A percentile compares a stretch with the other conserved stretches of the same genome.
phyloP scores from a whole-genome alignment of 345 rosid species.

The Acer yangbiense region DNA sequence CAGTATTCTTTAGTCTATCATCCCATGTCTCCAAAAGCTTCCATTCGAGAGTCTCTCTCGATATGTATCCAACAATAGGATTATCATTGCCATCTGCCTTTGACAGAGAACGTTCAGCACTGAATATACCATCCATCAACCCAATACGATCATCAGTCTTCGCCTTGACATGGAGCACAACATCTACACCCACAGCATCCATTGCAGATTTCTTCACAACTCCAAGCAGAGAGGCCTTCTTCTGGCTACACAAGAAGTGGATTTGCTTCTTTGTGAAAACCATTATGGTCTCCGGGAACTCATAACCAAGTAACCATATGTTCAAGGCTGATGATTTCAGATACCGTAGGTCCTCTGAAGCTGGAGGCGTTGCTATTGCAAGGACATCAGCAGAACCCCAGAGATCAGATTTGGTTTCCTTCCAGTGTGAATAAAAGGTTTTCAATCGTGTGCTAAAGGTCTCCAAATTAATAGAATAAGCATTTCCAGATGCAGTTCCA shows the following conservation, averaged over 20 bases:
- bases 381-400: slow-evolving; percentile 77
- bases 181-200: slow-evolving; percentile 63
- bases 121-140: slow-evolving; percentile 67
- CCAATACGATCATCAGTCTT: slow-evolving; percentile 72
- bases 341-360: slow-evolving; percentile 82
- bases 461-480: slow-evolving; percentile 59
- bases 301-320: slow-evolving; percentile 90
- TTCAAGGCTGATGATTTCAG: slow-evolving; percentile 86
- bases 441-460: slow-evolving; percentile 62
- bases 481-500: slow-evolving; percentile 43
- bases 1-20: slow-evolving; percentile 56
- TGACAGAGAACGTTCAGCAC: slow-evolving; percentile 53
- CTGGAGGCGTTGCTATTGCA: slow-evolving; percentile 78
- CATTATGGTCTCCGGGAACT: slow-evolving; percentile 95
- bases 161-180: slow-evolving; percentile 66
- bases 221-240: slow-evolving; percentile 74
- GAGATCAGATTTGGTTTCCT: slow-evolving; percentile 48
- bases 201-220: slow-evolving; percentile 64
- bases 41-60: slow-evolving; percentile 85
- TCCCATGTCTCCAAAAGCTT: slow-evolving; percentile 84
- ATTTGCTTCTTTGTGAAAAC: slow-evolving; percentile 74
- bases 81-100: slow-evolving; percentile 39
- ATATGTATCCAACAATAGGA: slow-evolving; percentile 67
- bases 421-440: slow-evolving; percentile 72
- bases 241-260: slow-evolving; percentile 79